These are phyloP conservation scores for Argentina anserina DNA, from an alignment of 306 rosid genomes.

Conservation along the genomic window DNA sequence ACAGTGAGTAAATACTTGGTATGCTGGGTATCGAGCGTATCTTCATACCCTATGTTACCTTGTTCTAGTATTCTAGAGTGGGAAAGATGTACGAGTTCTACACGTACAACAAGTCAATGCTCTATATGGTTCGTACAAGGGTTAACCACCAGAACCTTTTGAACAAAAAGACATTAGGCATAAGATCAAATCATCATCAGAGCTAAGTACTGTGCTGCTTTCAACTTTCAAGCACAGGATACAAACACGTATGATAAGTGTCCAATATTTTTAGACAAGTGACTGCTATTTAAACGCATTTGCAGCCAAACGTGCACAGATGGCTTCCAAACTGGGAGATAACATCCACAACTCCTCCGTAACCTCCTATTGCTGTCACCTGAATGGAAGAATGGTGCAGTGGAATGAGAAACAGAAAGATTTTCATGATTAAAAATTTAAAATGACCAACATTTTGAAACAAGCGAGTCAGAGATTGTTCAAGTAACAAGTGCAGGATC, in stretches of 20 bases:
- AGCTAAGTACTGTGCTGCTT: neutral
- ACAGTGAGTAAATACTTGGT: too few relatives aligned
- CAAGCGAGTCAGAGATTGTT: conserved; percentile 1
- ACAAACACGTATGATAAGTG: conserved; percentile 8
- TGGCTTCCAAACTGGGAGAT: conserved; percentile 95
- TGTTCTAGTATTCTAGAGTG: too few relatives aligned
- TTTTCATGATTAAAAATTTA: neutral
- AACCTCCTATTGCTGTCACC: conserved; percentile 91
- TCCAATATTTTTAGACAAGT: neutral
- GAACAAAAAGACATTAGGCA: neutral
- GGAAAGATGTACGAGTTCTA: too few relatives aligned
- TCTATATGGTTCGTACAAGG: neutral
- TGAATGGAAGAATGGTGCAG: conserved; percentile 30
- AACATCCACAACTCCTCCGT: conserved; percentile 80
- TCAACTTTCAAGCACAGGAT: neutral
- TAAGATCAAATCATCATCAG: neutral
- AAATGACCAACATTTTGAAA: neutral
- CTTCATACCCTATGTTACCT: too few relatives aligned
- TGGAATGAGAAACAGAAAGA: conserved; percentile 4
- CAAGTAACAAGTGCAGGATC: neutral
- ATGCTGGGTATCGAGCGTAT: too few relatives aligned
- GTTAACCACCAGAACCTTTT: neutral
- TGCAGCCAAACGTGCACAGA: conserved; percentile 74
- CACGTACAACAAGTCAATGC: neutral
- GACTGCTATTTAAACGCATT: conserved; percentile 27